Evolutionary conservation across 2,329 filamentous ascomycete genomes (phyloP).

Genomic region (Colletotrichum agaves): DNA sequence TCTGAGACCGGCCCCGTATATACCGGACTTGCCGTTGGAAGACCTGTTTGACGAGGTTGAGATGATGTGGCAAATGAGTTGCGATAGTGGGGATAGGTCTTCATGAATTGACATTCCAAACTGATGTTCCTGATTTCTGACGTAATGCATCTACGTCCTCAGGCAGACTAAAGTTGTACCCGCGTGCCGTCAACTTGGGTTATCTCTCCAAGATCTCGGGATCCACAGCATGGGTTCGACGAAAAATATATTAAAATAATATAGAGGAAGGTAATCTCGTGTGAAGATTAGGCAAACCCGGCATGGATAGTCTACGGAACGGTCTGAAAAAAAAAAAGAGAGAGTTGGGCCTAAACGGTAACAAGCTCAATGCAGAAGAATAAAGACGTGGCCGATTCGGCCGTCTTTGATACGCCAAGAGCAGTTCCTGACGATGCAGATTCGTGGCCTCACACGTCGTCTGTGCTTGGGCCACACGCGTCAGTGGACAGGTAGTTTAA

Average conservation of each 20-base stretch:
- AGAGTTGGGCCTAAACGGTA: slow-evolving; percentile 3
- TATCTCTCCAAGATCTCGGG: no score
- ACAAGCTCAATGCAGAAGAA: slow-evolving; percentile 27
- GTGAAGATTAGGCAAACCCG: not conserved
- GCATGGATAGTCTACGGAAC: slow-evolving; percentile 16
- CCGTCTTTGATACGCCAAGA: not conserved
- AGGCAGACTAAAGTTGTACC: no score
- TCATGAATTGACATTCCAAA: no score
- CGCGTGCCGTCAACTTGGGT: no score
- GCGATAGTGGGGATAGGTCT: not conserved
- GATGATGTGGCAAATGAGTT: slow-evolving; percentile 26
- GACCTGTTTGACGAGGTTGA: slow-evolving; percentile 36
- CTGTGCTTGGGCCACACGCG: not conserved
- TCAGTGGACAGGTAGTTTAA: not conserved
- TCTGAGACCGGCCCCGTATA: not conserved
- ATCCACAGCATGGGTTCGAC: no score
- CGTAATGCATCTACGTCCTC: no score
- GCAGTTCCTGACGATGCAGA: slow-evolving; percentile 21
- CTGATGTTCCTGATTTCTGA: no score
- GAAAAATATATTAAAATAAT: no score
- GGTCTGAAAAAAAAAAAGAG: not conserved
- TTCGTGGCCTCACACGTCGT: slow-evolving; percentile 21
- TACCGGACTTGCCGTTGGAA: slow-evolving; percentile 16
- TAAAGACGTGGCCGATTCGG: not conserved
- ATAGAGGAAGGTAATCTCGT: no score